These are phyloP conservation scores for Jimgerdemannia lactiflua DNA, from an alignment of 192 early-diverging fungal genomes.

Conservation along the genomic window DNA sequence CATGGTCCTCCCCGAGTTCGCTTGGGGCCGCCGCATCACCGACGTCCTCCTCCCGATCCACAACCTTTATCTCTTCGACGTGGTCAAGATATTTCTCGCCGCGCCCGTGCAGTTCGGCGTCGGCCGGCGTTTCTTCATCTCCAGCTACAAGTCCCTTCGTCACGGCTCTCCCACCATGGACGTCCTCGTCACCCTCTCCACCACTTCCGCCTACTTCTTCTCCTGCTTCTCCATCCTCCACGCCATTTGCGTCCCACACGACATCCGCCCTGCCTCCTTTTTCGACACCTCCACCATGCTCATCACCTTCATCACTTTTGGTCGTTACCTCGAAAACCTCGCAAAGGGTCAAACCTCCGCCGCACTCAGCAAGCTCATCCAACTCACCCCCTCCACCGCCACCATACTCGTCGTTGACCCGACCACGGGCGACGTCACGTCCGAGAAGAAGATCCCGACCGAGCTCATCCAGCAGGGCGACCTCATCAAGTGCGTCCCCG, in stretches of 20 bases:
- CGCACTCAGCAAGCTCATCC: slow-evolving; percentile 86
- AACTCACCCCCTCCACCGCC: slow-evolving; percentile 76
- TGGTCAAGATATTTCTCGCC: slow-evolving; percentile 56
- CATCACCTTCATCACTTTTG: slow-evolving; percentile 91
- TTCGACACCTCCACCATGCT: slow-evolving; percentile 94
- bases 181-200: slow-evolving; percentile 78
- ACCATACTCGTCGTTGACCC: slow-evolving; percentile 53
- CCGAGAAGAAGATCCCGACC: slow-evolving; percentile 75
- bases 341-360: slow-evolving; percentile 93
- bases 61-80: slow-evolving; percentile 41
- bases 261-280: slow-evolving; percentile 73
- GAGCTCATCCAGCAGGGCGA: slow-evolving; percentile 89
- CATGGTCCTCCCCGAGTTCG: slow-evolving; percentile 63
- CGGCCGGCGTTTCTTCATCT: slow-evolving; percentile 64
- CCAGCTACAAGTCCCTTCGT: slow-evolving; percentile 58
- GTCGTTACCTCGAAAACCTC: slow-evolving; percentile 90
- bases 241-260: slow-evolving; percentile 47
- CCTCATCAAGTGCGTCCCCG: slow-evolving; percentile 83
- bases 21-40: slow-evolving; percentile 9
- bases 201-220: slow-evolving; percentile 81
- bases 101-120: slow-evolving; percentile 75
- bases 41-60: slow-evolving; percentile 21
- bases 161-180: slow-evolving; percentile 80
- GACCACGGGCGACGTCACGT: slow-evolving; percentile 35
- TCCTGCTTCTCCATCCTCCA: slow-evolving; percentile 74